Base-by-base conservation (phyloP, 2,329 filamentous ascomycete genomes). In the Aspergillus sp. region DNA sequence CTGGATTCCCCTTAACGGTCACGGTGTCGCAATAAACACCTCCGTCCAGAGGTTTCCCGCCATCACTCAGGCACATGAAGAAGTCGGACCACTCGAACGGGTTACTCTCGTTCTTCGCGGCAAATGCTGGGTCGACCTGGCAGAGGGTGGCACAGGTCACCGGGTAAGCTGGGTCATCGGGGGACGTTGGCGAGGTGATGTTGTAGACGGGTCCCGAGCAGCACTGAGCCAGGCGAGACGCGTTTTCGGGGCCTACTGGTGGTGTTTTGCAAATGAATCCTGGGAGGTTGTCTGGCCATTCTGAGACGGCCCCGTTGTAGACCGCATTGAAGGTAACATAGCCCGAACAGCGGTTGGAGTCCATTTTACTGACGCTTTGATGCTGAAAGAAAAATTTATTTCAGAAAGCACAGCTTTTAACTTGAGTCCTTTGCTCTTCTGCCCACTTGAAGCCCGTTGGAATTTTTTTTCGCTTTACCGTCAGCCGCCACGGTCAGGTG, bases 111-210 rank as follows among this genome's bases (percentile, higher is more conserved):
- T 52, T 52, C 2, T 11, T 11, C 9, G 15, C 22, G 17, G 18
- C 22, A 5, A 52, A 22, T 3, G 49, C 49, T 9, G 49, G 49
- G 38, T 52, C 49, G 15, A 52, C 26, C 17, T 52, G 49, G 39
- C 49, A 52, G n/a, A 52, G 24, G 13, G 30, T 52, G 15, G 49
- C 49, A n/a, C 49, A 52, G 20, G 49, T 7, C 2, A 52, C 36
- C 15, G 49, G 49, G 49, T 52, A 52, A 6, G 49, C 49, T 13
- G 49, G 49, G 39, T 52, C 38, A 8, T 52, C 49, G 6, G 49
- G 39, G 49, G 11, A 32, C 3, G 49, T 52, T n/a, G 49, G 49
- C 6, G 49, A 30, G 7, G 49, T 52, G 24, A 52, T 52, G 24
- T 52, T 52, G 39, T 52, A 52, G 7, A 52, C 38, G 12, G 39